Evolutionary conservation across 176 grass and related monocot genomes (phyloP).

Genomic region (Urochloa ruziziensis): DNA sequence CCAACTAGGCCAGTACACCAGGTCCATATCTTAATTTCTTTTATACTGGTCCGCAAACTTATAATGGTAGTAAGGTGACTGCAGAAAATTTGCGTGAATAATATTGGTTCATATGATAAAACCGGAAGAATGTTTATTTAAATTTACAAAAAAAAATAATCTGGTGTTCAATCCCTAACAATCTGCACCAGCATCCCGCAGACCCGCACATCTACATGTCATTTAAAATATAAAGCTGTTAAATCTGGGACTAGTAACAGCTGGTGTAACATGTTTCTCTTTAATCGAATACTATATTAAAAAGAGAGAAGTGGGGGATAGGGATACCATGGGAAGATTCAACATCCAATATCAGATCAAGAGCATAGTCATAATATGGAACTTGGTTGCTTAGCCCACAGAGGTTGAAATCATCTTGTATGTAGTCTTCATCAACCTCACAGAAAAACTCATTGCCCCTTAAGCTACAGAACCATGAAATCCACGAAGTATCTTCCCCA

Average conservation of each 20-base stretch:
- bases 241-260: background rate
- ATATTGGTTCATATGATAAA: background rate
- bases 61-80: background rate
- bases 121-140: background rate
- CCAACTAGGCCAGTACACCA: background rate
- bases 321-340: slow-evolving; percentile 78
- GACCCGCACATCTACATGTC: background rate
- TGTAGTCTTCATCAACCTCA: slow-evolving; percentile 84
- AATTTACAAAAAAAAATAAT: background rate
- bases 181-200: background rate
- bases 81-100: background rate
- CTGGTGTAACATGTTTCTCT: background rate
- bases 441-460: slow-evolving; percentile 84
- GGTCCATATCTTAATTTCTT: background rate
- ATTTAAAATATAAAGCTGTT: background rate
- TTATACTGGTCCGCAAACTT: background rate
- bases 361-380: slow-evolving; percentile 86
- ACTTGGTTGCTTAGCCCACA: slow-evolving; percentile 74
- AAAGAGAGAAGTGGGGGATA: slow-evolving; percentile 21
- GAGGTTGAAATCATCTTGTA: slow-evolving; percentile 89
- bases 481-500: slow-evolving; percentile 82
- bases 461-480: slow-evolving; percentile 88
- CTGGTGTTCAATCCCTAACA: background rate
- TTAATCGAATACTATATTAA: background rate
- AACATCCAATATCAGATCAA: slow-evolving; percentile 79